Percentiles rank a stretch among this genome's conserved stretches.
phyloP scores from a whole-genome alignment of 768 basidiomycete genomes.

The Amylocystis lapponica region DNA sequence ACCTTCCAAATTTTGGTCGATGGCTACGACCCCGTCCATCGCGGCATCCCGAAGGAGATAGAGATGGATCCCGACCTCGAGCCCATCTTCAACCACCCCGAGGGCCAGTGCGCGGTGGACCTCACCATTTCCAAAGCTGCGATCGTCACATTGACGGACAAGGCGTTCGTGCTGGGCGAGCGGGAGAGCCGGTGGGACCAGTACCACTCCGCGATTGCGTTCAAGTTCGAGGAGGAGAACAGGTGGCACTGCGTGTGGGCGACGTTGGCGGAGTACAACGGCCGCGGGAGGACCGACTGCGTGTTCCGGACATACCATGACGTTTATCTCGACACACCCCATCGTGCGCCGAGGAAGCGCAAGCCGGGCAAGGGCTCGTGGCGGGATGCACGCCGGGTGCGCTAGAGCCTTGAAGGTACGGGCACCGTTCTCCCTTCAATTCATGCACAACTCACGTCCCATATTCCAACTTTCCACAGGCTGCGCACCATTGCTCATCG shows the following conservation, averaged over 20 bases:
- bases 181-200: conserved; percentile 38
- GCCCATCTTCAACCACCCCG: conserved; percentile 30
- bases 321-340: conserved; percentile 46
- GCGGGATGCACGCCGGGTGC: no score
- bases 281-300: conserved; percentile 24
- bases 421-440: no score
- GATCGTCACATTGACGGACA: conserved; percentile 50
- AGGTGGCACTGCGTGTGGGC: conserved; percentile 65
- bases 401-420: no score
- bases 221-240: conserved; percentile 46
- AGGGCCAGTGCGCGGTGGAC: conserved; percentile 23
- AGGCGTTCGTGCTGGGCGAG: conserved; percentile 41
- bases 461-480: no score
- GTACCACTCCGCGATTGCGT: conserved; percentile 42
- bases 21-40: conserved; percentile 52
- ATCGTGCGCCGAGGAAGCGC: conserved; percentile 18
- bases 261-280: conserved; percentile 47
- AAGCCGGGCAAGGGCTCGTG: neutral
- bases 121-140: conserved; percentile 48
- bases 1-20: conserved; percentile 46
- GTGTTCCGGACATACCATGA: conserved; percentile 55
- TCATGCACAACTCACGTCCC: no score
- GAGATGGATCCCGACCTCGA: conserved; percentile 44
- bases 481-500: no score
- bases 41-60: conserved; percentile 52